Base-by-base conservation (phyloP, 352 stramenopile genomes). In the Globisporangium cystogenes region DNA sequence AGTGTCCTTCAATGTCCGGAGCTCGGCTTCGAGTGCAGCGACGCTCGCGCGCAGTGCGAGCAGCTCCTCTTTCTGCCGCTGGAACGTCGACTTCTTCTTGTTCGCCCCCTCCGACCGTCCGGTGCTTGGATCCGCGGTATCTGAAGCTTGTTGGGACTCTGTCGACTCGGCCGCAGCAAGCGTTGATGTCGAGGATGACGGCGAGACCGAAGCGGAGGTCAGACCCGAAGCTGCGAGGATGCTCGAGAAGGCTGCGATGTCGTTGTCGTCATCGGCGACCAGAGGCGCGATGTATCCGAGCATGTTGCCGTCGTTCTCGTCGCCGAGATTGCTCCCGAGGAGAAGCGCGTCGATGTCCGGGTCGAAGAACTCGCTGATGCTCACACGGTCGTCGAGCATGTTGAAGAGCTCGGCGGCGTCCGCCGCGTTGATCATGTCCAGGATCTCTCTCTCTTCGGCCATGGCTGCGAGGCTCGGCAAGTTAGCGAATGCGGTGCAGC, bases 341-440 rank as follows among this genome's bases (percentile, higher is more conserved):
- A 44, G 45, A 14, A 50, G 45, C 27, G 45, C 45, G 27, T 50
- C 45, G 18, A 50, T n/a, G 12, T 50, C 45, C 6, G 45, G 2
- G 45, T 50, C 45, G n/a, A 39, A 39, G 24, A 39, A 50, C 16
- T 36, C 15, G 8, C 45, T 39, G 24, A 36, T 10, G 26, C 10
- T 39, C 16, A 23, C 36, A 2, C 16, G 24, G 36, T 35, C 27
- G 10, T 54, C 49, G 10, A 54, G 49, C 37, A 54, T 16, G 4
- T 46, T 7, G 18, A 39, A 37, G 10, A 56, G 50, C 27, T 56
- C 39, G 16, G 49, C 27, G 16, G 26, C 18, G 18, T 45, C 40
- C 15, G 16, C 31, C 15, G 18, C 18, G n/a, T n/a, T 70, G 16
- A 73, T 47, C 4, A 64, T 40, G 15, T 68, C 67, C 10, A 67